Evolutionary conservation across 75 land plant species (phyloP), one percentile per base, ranked within the genome.

Genomic region (Gnetum montanum): DNA sequence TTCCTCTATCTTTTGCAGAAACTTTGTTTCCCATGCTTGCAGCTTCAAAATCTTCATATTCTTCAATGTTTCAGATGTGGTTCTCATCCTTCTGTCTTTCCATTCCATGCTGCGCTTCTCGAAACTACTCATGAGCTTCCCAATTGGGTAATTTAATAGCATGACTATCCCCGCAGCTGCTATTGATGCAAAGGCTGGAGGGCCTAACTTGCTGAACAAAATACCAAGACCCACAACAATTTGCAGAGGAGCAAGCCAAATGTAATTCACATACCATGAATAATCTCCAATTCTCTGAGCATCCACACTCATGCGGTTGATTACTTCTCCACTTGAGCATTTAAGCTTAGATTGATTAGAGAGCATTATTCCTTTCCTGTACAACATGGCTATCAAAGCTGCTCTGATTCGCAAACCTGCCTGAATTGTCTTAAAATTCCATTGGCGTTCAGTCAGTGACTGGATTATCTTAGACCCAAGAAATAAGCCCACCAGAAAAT

Each of bases 41-140:
- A 75, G 75, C 46, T 75, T 75, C 18, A 75, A 54, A 15, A 70
- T 72, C 23, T 75, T 63, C 78, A 75, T 75, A 31, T 63, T 75
- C 40, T 57, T 58, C 16, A 75, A 40, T 44, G 70, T 72, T 37
- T 75, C 78, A 4, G 75, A 30, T 30, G 59, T 18, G 16, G 69
- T 63, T 16, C 70, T 77, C 81, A 78, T 78, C 19, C 81, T 35
- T 27, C 48, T 44, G 54, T 78, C 81, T 35, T 78, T 78, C 11
- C 73, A 67, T 28, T 52, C 59, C 81, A 78, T 78, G 35, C 73
- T 29, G 4, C 62, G n/a, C 55, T 27, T 63, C 64, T 18, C 74
- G 81, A 40, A 49, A 78, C 7, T 65, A 35, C 62, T 78, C 81
- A 57, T 78, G n/a, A n/a, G n/a, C n/a, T n/a, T n/a, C n/a, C n/a